Conservation (phyloP, 2,329 filamentous ascomycete species). For the Sporothrix phasma region DNA sequence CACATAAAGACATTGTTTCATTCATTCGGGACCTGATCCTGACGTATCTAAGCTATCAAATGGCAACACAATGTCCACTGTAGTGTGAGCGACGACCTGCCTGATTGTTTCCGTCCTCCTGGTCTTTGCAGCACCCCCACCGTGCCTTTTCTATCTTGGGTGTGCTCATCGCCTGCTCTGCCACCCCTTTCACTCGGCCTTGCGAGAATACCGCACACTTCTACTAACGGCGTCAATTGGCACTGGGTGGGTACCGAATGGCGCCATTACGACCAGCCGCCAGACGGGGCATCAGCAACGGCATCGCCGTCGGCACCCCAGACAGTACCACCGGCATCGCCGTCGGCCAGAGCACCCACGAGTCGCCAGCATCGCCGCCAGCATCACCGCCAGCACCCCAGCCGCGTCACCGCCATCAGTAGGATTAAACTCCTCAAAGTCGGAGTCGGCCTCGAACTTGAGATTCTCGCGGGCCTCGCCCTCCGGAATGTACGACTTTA, state of each 20-base stretch:
- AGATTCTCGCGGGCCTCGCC: constrained; percentile 37
- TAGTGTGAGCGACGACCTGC: not conserved
- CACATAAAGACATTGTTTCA: not conserved
- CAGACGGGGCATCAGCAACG: not conserved
- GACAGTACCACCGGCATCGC: not conserved
- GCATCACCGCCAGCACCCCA: constrained; percentile 22
- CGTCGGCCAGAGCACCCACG: constrained; percentile 6
- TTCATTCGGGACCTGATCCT: not conserved
- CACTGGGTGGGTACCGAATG: not conserved
- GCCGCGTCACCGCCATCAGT: constrained; percentile 17
- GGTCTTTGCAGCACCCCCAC: not conserved
- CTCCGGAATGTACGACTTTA: constrained; percentile 50
- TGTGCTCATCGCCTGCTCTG: not conserved
- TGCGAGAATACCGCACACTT: too few species aligned
- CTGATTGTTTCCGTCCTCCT: not conserved
- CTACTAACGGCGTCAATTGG: not conserved
- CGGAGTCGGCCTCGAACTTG: constrained; percentile 47
- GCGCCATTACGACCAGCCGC: not conserved
- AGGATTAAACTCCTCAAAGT: constrained; percentile 32
- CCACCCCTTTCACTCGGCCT: not conserved
- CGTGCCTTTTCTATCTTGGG: too few species aligned
- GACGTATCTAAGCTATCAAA: not conserved
- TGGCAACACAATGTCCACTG: not conserved
- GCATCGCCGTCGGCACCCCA: not conserved
- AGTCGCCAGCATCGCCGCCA: constrained; percentile 5